Conservation (phyloP, 108 stramenopile genomes). For the Nannochloropsis gaditana region DNA sequence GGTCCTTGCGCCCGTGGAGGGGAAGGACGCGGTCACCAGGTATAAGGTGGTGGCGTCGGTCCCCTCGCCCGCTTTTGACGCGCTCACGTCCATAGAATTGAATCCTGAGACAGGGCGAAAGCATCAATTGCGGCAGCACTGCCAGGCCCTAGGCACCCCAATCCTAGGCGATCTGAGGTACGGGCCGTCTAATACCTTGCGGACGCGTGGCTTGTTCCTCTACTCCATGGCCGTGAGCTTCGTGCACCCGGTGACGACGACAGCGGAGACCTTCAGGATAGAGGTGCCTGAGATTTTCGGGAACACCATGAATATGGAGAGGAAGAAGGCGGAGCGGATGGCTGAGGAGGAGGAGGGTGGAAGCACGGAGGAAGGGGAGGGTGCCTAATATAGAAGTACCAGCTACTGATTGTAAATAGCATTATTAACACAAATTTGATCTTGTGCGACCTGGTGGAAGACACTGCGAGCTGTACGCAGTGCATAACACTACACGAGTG, state of each 20-base stretch:
- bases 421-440: too few relatives aligned
- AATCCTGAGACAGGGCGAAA: not conserved
- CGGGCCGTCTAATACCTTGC: not conserved
- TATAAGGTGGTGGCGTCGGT: not conserved
- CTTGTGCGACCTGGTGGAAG: too few relatives aligned
- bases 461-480: too few relatives aligned
- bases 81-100: not conserved
- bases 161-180: not conserved
- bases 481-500: too few relatives aligned
- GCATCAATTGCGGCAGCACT: constrained; percentile 8
- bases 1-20: not conserved
- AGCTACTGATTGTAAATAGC: too few relatives aligned
- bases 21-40: not conserved
- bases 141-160: not conserved
- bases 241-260: not conserved
- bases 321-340: not conserved
- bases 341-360: not conserved
- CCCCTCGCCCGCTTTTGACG: not conserved
- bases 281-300: not conserved
- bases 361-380: not conserved
- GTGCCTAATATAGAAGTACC: too few relatives aligned
- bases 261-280: not conserved
- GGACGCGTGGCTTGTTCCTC: not conserved
- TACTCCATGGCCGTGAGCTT: not conserved
- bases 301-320: not conserved